A percentile compares a stretch with the other conserved stretches of the same genome.
These are phyloP conservation scores for Naegleria lovaniensis DNA, from an alignment of 208 protist species.

Conservation along the genomic window DNA sequence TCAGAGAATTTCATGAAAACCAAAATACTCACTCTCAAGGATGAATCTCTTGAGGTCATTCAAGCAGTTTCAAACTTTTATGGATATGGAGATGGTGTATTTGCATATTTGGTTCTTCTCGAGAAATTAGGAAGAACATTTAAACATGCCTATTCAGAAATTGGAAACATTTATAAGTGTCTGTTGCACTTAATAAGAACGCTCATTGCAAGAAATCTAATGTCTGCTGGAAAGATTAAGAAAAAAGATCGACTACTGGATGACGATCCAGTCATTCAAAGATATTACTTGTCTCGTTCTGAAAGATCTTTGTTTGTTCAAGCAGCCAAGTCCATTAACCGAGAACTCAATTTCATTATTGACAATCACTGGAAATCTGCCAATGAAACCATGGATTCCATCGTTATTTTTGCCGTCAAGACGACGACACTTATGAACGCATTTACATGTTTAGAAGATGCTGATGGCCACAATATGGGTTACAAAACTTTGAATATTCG, in stretches of 20 bases:
- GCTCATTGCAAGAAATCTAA: neutral
- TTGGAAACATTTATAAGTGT: neutral
- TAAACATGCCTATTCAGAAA: neutral
- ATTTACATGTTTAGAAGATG: neutral
- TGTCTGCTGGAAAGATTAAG: neutral
- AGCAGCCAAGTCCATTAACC: neutral
- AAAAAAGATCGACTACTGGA: neutral
- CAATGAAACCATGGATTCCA: neutral
- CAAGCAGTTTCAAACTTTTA: neutral
- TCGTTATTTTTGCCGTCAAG: neutral
- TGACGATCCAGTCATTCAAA: neutral
- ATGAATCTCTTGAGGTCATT: neutral
- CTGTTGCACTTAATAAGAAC: neutral
- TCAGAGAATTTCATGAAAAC: neutral
- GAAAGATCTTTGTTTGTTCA: neutral
- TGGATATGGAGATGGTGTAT: conserved; percentile 10
- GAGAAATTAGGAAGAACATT: neutral
- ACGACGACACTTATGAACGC: neutral
- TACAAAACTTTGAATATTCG: neutral
- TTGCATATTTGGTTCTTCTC: neutral
- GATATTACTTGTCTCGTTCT: neutral
- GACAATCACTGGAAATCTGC: neutral
- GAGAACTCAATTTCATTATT: neutral
- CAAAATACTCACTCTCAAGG: neutral
- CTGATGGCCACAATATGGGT: neutral